Conservation (phyloP, 257 asterid species). For the Nyctanthes arbortristis region DNA sequence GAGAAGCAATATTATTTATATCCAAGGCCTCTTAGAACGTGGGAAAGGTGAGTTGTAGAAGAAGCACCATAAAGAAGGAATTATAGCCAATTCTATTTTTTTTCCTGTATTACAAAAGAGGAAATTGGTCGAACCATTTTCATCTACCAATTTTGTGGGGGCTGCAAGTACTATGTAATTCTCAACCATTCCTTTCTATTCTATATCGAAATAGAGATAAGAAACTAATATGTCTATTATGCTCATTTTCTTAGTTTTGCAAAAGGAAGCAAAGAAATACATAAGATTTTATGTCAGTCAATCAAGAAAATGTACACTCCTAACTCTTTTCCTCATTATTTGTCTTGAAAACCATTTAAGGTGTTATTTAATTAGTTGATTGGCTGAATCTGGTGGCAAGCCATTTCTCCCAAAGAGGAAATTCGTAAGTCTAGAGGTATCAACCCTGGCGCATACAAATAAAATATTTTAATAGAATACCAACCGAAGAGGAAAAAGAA, state of each 20-base stretch:
- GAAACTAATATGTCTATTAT: no score
- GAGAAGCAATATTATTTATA: background rate
- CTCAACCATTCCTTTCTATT: no score
- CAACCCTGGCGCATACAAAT: background rate
- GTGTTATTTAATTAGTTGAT: background rate
- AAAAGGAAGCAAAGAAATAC: background rate
- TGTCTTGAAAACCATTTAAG: background rate
- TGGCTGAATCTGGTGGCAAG: background rate
- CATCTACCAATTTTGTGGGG: no score
- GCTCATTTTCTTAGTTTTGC: background rate
- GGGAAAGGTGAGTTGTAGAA: background rate
- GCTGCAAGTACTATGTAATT: no score
- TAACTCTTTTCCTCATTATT: background rate
- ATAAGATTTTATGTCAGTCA: background rate
- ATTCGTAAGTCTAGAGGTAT: background rate
- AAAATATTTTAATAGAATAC: background rate
- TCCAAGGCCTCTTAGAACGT: background rate
- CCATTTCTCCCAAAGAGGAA: background rate
- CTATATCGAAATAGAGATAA: no score
- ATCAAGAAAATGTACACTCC: background rate
- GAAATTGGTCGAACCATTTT: no score
- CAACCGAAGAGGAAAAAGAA: background rate
- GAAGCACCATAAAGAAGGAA: no score
- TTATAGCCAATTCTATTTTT: no score
- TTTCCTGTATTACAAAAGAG: no score